Base-by-base conservation (phyloP, 2,329 filamentous ascomycete species). In the Bipolaris sorokiniana region DNA sequence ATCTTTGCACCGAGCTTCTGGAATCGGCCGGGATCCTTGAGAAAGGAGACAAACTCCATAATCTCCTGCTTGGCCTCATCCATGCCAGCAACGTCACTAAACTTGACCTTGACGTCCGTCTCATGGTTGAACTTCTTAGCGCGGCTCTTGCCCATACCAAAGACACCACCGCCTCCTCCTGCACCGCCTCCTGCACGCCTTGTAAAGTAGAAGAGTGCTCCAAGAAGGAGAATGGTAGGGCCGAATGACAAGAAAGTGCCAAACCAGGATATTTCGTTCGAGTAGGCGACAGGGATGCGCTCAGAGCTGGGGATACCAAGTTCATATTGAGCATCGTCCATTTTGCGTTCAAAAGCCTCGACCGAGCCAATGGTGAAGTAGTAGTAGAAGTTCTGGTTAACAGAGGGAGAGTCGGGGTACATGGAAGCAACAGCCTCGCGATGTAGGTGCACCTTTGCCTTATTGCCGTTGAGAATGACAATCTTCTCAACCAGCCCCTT, bases 121-220 rank as follows among this genome's bases (percentile, higher is more conserved):
- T 99, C 95, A 67, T 97, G 93, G 77, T 97, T 99, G 83, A 98
- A 99, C 71, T 91, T 90, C 83, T 97, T 98, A 23, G 95, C 95
- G 70, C 91, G 88, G 79, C 92, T 97, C 84, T 95, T 94, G 67
- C 93, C 91, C 79, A 99, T 97, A 65, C 92, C 93, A 73, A 99
- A 99, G 72, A 98, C 90, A 64, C 93, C 80, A 55, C 86, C 87
- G 38, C 78, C 79, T 22, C 71, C 87, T 58, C 86, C 86, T 34
- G 52, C 56, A 51, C 86, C 86, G 48, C 86, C 86, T 51, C 86
- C 85, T 56, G 92, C 91, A 69, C 91, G 88, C 64, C 90, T 84
- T 53, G 90, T 90, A 51, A 93, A 83, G 82, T 87, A 98, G 75
- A 90, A 85, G 51, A 97, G 85, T 55, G 91, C 85, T 65, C 90